Evolutionary conservation across 202 grass and related monocot genomes (phyloP).

Genomic region (Elaeis oleifera): DNA sequence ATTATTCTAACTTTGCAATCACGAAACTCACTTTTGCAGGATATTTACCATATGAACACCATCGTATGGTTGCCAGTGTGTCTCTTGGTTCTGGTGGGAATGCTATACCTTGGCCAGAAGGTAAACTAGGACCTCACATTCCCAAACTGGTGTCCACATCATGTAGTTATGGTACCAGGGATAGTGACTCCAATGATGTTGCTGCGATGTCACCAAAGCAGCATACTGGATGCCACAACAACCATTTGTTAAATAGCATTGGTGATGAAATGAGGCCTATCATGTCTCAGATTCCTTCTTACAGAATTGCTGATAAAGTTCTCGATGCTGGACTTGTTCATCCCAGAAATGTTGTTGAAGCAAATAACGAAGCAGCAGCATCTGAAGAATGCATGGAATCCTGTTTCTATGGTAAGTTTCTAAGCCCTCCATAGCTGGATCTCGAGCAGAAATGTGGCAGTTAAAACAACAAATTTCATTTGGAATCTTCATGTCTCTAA

Average conservation of each 20-base stretch:
- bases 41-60: conserved; percentile 17
- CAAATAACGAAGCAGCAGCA: background rate
- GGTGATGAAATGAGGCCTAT: background rate
- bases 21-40: background rate
- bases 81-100: conserved; percentile 15
- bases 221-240: conserved; percentile 1
- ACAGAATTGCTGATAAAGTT: too few relatives aligned
- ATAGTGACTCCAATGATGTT: background rate
- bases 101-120: background rate
- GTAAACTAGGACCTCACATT: background rate
- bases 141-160: too few relatives aligned
- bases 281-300: background rate
- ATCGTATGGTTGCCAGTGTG: background rate
- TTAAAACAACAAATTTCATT: background rate
- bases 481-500: background rate
- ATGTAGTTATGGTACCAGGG: background rate
- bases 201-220: background rate
- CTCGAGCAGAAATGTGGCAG: too few relatives aligned
- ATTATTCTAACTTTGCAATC: background rate
- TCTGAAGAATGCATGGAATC: background rate
- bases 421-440: background rate
- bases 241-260: background rate
- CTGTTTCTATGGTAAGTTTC: background rate
- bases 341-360: background rate
- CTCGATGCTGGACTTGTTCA: too few relatives aligned